These are phyloP conservation scores for Hansenula sp. DNA, from an alignment of 1,139 yeast genomes.

Conservation along the genomic window DNA sequence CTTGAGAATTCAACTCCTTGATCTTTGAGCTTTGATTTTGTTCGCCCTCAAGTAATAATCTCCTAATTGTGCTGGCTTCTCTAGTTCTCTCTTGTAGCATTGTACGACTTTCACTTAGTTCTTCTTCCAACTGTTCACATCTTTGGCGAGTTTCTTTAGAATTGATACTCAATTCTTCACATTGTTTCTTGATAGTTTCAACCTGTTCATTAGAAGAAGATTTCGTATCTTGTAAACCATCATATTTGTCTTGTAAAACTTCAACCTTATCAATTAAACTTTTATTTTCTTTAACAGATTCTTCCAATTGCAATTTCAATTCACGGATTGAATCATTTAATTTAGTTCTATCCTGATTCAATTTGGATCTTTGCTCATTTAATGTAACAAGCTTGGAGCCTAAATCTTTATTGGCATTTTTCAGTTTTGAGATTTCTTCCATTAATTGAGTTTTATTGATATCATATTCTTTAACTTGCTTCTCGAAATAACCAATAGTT, in stretches of 20 bases:
- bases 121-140: constrained; percentile 73
- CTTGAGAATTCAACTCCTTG: constrained; percentile 40
- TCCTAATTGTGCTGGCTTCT: constrained; percentile 71
- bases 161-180: constrained; percentile 72
- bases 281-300: constrained; percentile 52
- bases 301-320: constrained; percentile 38
- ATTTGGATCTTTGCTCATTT: constrained; percentile 23
- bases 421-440: constrained; percentile 24
- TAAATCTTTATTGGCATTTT: constrained; percentile 24
- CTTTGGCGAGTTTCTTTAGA: constrained; percentile 59
- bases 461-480: constrained; percentile 34
- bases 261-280: constrained; percentile 45
- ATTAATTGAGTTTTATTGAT: constrained; percentile 22
- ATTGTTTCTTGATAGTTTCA: constrained; percentile 62
- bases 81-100: constrained; percentile 75
- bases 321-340: constrained; percentile 39
- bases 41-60: constrained; percentile 66
- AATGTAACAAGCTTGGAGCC: constrained; percentile 10
- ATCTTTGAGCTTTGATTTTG: constrained; percentile 48
- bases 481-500: constrained; percentile 41
- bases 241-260: constrained; percentile 48
- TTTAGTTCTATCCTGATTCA: constrained; percentile 33
- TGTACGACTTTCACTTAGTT: constrained; percentile 66
- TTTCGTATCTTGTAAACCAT: constrained; percentile 43
- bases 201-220: constrained; percentile 48